These are phyloP conservation scores for Mesostigma viride DNA, from an alignment of 139 green algal genomes.

Conservation along the genomic window DNA sequence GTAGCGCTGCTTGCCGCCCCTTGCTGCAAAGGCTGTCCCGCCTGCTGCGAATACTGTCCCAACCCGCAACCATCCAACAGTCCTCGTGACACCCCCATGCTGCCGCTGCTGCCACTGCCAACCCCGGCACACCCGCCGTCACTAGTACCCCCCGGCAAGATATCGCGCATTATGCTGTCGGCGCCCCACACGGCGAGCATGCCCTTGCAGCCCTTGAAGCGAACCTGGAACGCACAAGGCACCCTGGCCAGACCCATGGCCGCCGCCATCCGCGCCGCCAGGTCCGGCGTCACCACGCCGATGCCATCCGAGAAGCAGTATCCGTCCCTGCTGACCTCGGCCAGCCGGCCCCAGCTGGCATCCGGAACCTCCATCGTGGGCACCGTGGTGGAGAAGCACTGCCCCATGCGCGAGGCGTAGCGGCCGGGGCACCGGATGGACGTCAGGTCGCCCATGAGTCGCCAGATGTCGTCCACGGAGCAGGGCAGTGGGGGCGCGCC, in stretches of 20 bases:
- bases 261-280: slow-evolving; percentile 15
- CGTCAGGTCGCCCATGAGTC: slow-evolving; percentile 8
- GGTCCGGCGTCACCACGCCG: slow-evolving; percentile 28
- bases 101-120: no score
- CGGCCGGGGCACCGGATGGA: slow-evolving; percentile 22
- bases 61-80: no score
- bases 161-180: background rate
- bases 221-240: background rate
- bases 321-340: slow-evolving; percentile 29
- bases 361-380: background rate
- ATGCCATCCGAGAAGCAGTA: slow-evolving; percentile 44
- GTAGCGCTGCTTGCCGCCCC: no score
- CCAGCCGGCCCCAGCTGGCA: no score
- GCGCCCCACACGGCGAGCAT: background rate
- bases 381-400: slow-evolving; percentile 37
- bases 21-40: no score
- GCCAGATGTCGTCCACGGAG: background rate
- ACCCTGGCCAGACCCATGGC: background rate
- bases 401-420: slow-evolving; percentile 38
- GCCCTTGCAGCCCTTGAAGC: background rate
- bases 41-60: no score
- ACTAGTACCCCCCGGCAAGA: no score
- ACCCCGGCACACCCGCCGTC: no score
- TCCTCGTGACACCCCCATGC: no score
- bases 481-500: no score